These are phyloP conservation scores for Salix koriyanagi DNA, from an alignment of 345 rosid species.

Conservation along the genomic window DNA sequence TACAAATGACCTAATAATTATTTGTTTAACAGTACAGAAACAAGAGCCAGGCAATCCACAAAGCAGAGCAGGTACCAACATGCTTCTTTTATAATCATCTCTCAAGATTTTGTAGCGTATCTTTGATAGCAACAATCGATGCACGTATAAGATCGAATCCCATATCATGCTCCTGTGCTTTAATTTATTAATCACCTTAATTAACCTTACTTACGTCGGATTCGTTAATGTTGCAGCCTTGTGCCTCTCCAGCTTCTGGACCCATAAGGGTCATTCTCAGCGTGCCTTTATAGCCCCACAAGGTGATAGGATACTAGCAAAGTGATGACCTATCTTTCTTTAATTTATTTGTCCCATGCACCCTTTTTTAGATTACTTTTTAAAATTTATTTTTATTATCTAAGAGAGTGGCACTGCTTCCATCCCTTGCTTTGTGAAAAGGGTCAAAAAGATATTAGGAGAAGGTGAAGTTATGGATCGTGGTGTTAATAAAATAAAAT, in stretches of 20 bases:
- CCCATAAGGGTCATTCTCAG: slow-evolving; percentile 8
- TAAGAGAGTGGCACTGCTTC: neutral
- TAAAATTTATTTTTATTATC: neutral
- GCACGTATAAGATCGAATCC: neutral
- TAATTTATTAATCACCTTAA: neutral
- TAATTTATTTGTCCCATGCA: neutral
- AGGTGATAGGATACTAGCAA: neutral
- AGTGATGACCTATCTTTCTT: neutral
- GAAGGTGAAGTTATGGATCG: neutral
- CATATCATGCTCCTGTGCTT: neutral
- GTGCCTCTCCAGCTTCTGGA: neutral
- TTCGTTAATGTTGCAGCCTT: neutral
- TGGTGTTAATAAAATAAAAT: no score
- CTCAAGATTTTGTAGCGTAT: neutral
- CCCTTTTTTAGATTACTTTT: slow-evolving; percentile 4
- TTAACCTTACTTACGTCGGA: neutral
- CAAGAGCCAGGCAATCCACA: neutral
- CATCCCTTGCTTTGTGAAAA: neutral
- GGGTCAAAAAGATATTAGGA: neutral
- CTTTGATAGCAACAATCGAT: neutral
- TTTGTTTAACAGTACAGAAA: no score
- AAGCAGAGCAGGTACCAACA: neutral
- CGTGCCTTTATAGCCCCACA: slow-evolving; percentile 7
- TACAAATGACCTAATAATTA: neutral
- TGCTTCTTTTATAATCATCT: neutral